Base-by-base conservation (phyloP, 83 land plant genomes). In the Larix sibirica region DNA sequence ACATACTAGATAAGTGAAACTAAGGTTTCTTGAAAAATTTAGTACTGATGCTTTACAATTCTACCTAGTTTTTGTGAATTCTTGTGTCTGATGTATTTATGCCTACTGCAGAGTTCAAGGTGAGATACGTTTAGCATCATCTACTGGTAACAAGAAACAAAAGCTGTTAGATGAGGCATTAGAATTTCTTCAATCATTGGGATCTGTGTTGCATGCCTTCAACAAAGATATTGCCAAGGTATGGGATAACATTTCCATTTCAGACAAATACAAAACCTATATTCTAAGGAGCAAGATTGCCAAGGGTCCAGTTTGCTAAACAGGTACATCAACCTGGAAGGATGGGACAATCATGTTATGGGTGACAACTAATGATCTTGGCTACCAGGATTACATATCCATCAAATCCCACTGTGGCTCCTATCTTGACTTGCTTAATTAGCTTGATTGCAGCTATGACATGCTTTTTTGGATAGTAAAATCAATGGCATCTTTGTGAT, bases 151-250 rank as follows among this genome's bases (percentile, higher is more conserved):
- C 21, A 36, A 77, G 33, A 77, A 24, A 28, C 20, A 77, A 54
- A n/a, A 3, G 31, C 33, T 69, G 4, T 4, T 92, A n/a, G 79
- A 81, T 66, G 83, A 84, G 83, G 91, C 84, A 62, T 66, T 83
- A 81, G 73, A 81, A 24, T 84, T 84, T 62, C 86, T 93, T 69
- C 56, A 59, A 47, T 61, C 68, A 6, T 80, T 90, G 70, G 83
- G 80, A 83, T 86, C 86, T 33, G 67, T 66, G 28, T 69, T 88
- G 82, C 95, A 93, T 89, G 81, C 86, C n/a, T 90, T 83, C 74
- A 93, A 88, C 83, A 93, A 83, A 82, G 76, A 79, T 21, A 79
- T 90, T 79, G 92, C 93, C 50, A 85, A 90, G 86, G 95, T 90
- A 71, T 18, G 44, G 47, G 1, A 20, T 8, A 6, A 12, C 3